Conservation (phyloP, 2,329 filamentous ascomycete species). For the Colletotrichum paranaense region DNA sequence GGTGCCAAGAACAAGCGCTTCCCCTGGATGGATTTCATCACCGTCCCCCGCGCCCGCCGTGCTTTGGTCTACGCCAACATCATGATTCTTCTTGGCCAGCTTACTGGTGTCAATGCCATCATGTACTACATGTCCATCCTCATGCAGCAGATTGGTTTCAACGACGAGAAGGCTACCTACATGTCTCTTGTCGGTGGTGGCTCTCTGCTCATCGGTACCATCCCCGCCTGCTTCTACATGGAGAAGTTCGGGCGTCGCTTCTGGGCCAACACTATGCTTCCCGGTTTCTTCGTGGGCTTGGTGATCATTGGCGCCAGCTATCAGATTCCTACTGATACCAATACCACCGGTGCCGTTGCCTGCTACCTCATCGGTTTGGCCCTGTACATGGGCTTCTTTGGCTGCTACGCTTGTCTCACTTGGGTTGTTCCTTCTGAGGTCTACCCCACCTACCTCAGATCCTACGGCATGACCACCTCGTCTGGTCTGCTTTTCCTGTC, state of each 20-base stretch:
- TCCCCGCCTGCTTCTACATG: constrained; percentile 77
- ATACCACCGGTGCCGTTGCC: constrained; percentile 63
- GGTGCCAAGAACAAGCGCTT: constrained; percentile 65
- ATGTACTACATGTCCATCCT: constrained; percentile 79
- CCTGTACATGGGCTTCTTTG: constrained; percentile 77
- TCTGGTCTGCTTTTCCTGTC: constrained; percentile 76
- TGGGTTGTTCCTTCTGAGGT: constrained; percentile 77
- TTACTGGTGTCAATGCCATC: constrained; percentile 77
- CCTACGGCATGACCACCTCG: constrained; percentile 79
- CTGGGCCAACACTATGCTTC: constrained; percentile 79
- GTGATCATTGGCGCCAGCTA: constrained; percentile 75
- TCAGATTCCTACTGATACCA: constrained; percentile 59
- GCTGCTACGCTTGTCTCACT: constrained; percentile 72
- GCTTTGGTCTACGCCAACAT: constrained; percentile 76
- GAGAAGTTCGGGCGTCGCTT: constrained; percentile 78
- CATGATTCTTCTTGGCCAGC: constrained; percentile 77
- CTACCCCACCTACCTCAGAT: constrained; percentile 78
- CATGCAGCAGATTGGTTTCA: constrained; percentile 76
- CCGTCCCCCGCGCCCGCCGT: constrained; percentile 73
- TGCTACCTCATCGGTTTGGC: constrained; percentile 76
- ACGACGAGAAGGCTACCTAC: constrained; percentile 71
- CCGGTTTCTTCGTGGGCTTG: constrained; percentile 77
- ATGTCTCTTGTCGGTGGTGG: constrained; percentile 81
- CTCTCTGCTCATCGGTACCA: constrained; percentile 73
- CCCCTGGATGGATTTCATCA: constrained; percentile 81